Evolutionary conservation across 768 basidiomycete species (phyloP).

Genomic region (Leucocoprinus birnbaumii): DNA sequence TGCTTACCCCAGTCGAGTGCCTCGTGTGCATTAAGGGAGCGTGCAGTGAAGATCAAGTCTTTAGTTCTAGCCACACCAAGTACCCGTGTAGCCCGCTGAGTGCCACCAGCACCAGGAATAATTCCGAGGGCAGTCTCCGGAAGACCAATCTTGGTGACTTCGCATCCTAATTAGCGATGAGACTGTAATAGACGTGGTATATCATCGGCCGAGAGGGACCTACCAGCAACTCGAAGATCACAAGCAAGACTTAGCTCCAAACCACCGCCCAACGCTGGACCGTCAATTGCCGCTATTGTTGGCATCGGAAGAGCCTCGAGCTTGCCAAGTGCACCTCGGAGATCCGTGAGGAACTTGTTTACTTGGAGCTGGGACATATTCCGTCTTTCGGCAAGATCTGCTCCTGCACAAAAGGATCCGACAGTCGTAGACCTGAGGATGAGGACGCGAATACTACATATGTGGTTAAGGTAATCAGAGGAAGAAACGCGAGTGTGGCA

Average conservation of each 20-base stretch:
- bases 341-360: conserved; percentile 70
- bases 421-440: conserved; percentile 76
- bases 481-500: neutral
- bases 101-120: conserved; percentile 90
- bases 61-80: conserved; percentile 81
- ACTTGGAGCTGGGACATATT: conserved; percentile 78
- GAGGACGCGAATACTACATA: conserved; percentile 65
- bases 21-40: conserved; percentile 60
- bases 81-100: conserved; percentile 77
- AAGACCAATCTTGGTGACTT: conserved; percentile 86
- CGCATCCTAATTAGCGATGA: conserved; percentile 21
- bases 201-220: conserved; percentile 16
- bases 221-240: conserved; percentile 88
- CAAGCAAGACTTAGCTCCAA: conserved; percentile 86
- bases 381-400: conserved; percentile 84
- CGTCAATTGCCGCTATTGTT: conserved; percentile 90
- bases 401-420: conserved; percentile 90
- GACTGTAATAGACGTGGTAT: neutral
- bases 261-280: conserved; percentile 92
- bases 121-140: conserved; percentile 80
- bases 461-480: conserved; percentile 2
- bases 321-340: conserved; percentile 67
- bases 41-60: conserved; percentile 82
- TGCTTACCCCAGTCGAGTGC: conserved; percentile 68
- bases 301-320: conserved; percentile 86